Evolutionary conservation across 2,329 filamentous ascomycete species (phyloP).

Genomic region (Fusarium sp.): DNA sequence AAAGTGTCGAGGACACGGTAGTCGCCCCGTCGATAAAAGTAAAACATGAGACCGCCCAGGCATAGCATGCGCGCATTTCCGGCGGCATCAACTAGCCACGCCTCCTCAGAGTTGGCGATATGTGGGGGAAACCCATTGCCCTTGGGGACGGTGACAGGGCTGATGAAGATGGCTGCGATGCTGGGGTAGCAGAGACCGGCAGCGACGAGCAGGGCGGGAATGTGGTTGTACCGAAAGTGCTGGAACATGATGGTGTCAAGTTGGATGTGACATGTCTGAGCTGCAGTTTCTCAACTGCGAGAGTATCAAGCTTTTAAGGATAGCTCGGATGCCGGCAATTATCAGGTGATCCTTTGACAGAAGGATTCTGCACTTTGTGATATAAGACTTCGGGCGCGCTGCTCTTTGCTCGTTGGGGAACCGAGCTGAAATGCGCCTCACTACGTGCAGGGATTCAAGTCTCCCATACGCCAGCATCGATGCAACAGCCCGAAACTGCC

Average conservation of each 20-base stretch:
- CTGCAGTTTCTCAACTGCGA: neutral
- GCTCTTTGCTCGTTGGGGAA: neutral
- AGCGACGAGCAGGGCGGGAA: neutral
- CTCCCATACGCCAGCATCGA: neutral
- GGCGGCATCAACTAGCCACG: neutral
- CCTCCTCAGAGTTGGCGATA: neutral
- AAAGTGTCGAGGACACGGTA: neutral
- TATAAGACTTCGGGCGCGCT: neutral
- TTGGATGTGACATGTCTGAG: neutral
- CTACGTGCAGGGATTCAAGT: neutral
- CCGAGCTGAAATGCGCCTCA: neutral
- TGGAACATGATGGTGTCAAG: neutral
- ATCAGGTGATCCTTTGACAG: neutral
- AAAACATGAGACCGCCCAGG: neutral
- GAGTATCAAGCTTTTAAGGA: neutral
- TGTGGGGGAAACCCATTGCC: neutral
- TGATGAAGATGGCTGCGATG: neutral
- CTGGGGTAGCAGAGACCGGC: neutral
- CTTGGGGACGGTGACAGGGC: neutral
- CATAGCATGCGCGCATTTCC: neutral
- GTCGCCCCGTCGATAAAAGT: neutral
- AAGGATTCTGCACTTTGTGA: neutral
- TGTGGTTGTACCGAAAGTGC: neutral
- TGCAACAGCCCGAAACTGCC: neutral
- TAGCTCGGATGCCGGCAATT: neutral